A percentile compares a stretch with the other conserved stretches of the same genome.
Evolutionary conservation across 768 basidiomycete species (phyloP).

Genomic region (Boletus subcaerulescens): DNA sequence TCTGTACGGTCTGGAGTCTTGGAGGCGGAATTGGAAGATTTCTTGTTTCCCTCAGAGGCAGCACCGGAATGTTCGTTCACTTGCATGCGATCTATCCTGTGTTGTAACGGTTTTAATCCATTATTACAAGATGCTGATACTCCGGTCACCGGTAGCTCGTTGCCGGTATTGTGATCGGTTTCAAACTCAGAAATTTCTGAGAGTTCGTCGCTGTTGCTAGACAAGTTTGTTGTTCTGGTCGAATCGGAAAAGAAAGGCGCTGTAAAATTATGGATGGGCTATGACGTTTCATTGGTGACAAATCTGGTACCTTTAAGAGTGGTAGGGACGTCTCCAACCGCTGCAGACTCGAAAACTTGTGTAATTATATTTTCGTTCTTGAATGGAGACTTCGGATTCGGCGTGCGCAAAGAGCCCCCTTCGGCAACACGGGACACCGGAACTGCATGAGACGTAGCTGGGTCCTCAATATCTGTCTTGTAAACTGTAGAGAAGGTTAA

Average conservation of each 20-base stretch:
- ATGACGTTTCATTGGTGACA: not conserved
- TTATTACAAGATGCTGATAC: not conserved
- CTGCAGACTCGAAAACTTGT: not conserved
- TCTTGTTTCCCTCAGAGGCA: not conserved
- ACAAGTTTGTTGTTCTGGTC: not conserved
- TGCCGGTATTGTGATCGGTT: not conserved
- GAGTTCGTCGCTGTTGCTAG: slow-evolving; percentile 22
- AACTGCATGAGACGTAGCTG: not conserved
- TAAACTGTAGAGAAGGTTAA: slow-evolving; percentile 21
- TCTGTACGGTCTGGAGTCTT: not conserved
- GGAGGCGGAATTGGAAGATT: not conserved
- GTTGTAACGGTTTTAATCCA: not conserved
- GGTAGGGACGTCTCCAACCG: not conserved
- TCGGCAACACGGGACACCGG: not conserved
- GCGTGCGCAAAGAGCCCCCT: not conserved
- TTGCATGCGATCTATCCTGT: not conserved
- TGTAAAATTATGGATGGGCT: not conserved
- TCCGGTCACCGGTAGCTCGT: not conserved
- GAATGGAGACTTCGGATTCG: not conserved
- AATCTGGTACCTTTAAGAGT: not conserved
- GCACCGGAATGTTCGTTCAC: slow-evolving; percentile 12
- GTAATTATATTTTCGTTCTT: not conserved
- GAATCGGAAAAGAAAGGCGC: not conserved
- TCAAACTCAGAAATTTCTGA: slow-evolving; percentile 36
- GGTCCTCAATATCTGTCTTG: slow-evolving; percentile 25